Conservation (phyloP, 2,329 filamentous ascomycete genomes). For the Alternaria angustiovoidea region DNA sequence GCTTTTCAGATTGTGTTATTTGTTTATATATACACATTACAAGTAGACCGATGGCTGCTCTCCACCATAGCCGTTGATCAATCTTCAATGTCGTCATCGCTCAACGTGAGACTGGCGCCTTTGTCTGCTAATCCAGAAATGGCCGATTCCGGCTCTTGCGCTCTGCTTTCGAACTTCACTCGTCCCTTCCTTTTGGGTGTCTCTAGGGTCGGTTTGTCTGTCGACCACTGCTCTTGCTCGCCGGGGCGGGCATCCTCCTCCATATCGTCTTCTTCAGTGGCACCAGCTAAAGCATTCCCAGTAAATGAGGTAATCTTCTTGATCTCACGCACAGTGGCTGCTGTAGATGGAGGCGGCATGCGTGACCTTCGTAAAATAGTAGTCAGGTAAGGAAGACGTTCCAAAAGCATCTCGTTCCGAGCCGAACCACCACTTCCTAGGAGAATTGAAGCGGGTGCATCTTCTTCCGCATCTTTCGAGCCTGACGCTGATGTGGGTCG, state of each 20-base stretch:
- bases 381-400: slow-evolving; percentile 86
- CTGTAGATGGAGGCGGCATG: slow-evolving; percentile 31
- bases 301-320: slow-evolving; percentile 74
- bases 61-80: slow-evolving; percentile 11
- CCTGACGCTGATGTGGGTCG: slow-evolving; percentile 15
- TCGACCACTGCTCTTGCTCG: slow-evolving; percentile 53
- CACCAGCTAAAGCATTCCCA: slow-evolving; percentile 14
- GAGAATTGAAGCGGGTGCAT: slow-evolving; percentile 44
- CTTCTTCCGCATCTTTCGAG: slow-evolving; percentile 20
- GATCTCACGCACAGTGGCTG: slow-evolving; percentile 62
- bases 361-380: slow-evolving; percentile 61
- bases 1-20: too few species aligned
- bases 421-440: slow-evolving; percentile 69
- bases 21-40: too few species aligned
- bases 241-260: slow-evolving; percentile 38
- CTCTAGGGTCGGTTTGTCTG: slow-evolving; percentile 49
- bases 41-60: neutral
- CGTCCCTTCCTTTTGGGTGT: slow-evolving; percentile 33
- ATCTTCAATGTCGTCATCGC: slow-evolving; percentile 60
- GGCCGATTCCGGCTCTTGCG: slow-evolving; percentile 31
- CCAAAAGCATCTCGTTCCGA: slow-evolving; percentile 78
- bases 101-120: slow-evolving; percentile 51
- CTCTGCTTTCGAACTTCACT: slow-evolving; percentile 31
- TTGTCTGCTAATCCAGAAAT: slow-evolving; percentile 33
- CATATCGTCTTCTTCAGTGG: slow-evolving; percentile 45